Evolutionary conservation across 2,329 filamentous ascomycete species (phyloP).

Genomic region (Xylaria sp.): DNA sequence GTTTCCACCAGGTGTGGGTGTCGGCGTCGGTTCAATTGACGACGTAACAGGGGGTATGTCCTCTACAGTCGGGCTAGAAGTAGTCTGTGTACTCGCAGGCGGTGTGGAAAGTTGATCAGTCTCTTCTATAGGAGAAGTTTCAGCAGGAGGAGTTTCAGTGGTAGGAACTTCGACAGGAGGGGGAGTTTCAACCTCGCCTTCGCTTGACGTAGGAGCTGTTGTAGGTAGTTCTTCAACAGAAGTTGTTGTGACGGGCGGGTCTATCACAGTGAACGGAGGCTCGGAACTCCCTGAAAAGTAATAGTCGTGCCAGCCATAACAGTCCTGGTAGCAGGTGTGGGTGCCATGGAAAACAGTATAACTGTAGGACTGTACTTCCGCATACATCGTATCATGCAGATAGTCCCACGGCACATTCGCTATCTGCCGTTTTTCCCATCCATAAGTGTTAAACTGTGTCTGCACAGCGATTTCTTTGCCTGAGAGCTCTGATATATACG

Average conservation of each 20-base stretch:
- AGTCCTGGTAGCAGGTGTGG: constrained; percentile 30
- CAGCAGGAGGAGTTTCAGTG: background rate
- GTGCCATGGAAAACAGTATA: constrained; percentile 32
- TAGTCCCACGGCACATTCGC: constrained; percentile 31
- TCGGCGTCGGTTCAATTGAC: background rate
- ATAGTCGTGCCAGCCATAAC: constrained; percentile 22
- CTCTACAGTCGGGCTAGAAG: background rate
- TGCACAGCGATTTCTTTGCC: constrained; percentile 26
- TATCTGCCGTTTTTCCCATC: constrained; percentile 30
- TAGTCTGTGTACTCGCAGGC: background rate
- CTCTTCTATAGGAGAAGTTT: constrained; percentile 3
- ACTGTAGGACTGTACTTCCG: constrained; percentile 12
- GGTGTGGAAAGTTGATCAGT: background rate
- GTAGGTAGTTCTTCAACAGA: constrained; percentile 3
- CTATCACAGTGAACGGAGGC: constrained; percentile 13
- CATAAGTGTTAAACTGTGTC: constrained; percentile 26
- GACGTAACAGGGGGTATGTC: background rate
- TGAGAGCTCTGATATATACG: constrained; percentile 26
- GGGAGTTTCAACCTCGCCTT: background rate
- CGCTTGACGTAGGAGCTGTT: background rate
- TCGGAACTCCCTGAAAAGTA: constrained; percentile 26
- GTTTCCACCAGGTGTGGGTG: background rate
- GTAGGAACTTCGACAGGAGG: background rate
- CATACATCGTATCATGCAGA: constrained; percentile 26
- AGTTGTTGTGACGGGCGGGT: constrained; percentile 17